These are phyloP conservation scores for Inosperma sp. DNA, from an alignment of 768 basidiomycete genomes.

Conservation along the genomic window DNA sequence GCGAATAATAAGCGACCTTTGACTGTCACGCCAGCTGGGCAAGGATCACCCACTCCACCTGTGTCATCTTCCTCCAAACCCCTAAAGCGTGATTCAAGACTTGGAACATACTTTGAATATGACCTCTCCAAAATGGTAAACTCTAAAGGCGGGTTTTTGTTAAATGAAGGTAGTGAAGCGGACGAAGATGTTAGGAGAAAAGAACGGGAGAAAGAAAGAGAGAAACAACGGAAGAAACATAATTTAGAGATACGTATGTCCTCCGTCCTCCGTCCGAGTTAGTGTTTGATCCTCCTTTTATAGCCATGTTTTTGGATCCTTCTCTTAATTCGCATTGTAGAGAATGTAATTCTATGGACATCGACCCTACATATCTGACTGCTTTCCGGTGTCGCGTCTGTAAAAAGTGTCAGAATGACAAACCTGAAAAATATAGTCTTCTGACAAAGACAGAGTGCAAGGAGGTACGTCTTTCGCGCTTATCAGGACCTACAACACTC, in stretches of 20 bases:
- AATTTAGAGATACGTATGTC: slow-evolving; percentile 68
- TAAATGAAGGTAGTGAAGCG: slow-evolving; percentile 81
- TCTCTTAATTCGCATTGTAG: slow-evolving; percentile 75
- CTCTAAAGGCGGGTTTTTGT: slow-evolving; percentile 90
- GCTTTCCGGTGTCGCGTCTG: slow-evolving; percentile 86
- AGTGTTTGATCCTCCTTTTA: slow-evolving; percentile 1
- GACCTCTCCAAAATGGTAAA: slow-evolving; percentile 96
- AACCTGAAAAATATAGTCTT: slow-evolving; percentile 89
- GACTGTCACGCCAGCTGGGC: slow-evolving; percentile 48
- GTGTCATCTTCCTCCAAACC: slow-evolving; percentile 45
- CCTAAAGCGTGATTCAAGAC: slow-evolving; percentile 67
- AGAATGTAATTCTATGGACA: slow-evolving; percentile 84
- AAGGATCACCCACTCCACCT: slow-evolving; percentile 56
- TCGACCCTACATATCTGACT: slow-evolving; percentile 77
- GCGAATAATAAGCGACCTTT: slow-evolving; percentile 75
- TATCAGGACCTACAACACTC: slow-evolving; percentile 6
- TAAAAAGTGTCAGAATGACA: slow-evolving; percentile 82
- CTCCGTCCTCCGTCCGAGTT: background rate
- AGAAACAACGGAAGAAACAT: slow-evolving; percentile 71
- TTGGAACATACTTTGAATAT: slow-evolving; percentile 96
- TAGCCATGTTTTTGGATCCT: slow-evolving; percentile 77
- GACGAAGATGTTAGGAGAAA: slow-evolving; percentile 71
- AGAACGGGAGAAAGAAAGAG: slow-evolving; percentile 63
- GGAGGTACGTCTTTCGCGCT: slow-evolving; percentile 48
- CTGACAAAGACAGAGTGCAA: slow-evolving; percentile 99